Evolutionary conservation across 768 basidiomycete genomes (phyloP).

Genomic region (Mycena capillaripes): DNA sequence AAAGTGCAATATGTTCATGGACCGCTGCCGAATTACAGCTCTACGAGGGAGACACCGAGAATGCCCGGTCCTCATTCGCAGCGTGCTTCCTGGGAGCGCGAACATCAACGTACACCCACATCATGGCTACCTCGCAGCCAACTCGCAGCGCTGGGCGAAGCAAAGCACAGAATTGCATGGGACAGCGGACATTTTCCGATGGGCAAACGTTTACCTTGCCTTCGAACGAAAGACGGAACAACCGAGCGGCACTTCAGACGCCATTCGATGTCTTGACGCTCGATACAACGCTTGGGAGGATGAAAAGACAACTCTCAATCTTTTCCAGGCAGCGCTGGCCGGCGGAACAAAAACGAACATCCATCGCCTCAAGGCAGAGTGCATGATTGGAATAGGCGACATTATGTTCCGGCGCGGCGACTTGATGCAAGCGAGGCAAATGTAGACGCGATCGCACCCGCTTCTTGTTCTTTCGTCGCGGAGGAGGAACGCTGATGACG

Average conservation of each 20-base stretch:
- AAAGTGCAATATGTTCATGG: too few relatives aligned
- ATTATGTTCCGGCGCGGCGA: neutral
- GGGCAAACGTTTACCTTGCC: neutral
- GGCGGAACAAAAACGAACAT: conserved; percentile 8
- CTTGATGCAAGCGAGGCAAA: neutral
- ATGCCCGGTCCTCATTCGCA: neutral
- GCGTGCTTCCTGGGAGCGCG: neutral
- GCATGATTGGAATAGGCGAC: conserved; percentile 1
- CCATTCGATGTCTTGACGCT: neutral
- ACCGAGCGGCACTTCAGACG: neutral
- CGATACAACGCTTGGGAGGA: neutral
- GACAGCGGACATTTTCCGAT: neutral
- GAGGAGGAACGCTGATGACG: too few relatives aligned
- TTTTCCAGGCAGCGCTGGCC: neutral
- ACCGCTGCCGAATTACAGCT: neutral
- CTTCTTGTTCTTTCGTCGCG: neutral
- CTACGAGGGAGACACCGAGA: neutral
- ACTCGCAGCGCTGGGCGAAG: neutral
- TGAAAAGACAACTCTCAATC: neutral
- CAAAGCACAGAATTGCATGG: neutral
- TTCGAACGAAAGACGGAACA: neutral
- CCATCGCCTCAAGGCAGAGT: conserved; percentile 1
- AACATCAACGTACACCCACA: too few relatives aligned
- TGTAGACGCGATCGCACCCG: neutral
- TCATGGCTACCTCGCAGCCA: too few relatives aligned